These are phyloP conservation scores for Tephrocybe sp. DNA, from an alignment of 768 basidiomycete genomes.

Conservation along the genomic window DNA sequence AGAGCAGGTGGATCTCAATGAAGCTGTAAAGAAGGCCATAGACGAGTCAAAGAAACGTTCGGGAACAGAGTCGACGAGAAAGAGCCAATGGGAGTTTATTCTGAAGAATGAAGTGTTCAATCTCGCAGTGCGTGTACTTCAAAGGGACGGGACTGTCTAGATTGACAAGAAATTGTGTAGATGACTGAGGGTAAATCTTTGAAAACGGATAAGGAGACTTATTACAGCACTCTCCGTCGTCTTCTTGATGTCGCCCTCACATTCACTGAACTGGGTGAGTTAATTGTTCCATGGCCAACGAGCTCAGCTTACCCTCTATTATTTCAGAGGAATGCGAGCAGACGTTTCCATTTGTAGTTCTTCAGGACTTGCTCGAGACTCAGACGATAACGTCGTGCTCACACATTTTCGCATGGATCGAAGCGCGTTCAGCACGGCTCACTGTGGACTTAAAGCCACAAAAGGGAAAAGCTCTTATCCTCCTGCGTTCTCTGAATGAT, in stretches of 20 bases:
- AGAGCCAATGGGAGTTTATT: constrained; percentile 74
- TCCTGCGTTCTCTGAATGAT: constrained; percentile 86
- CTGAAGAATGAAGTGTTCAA: constrained; percentile 70
- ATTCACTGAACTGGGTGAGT: constrained; percentile 75
- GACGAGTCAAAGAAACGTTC: constrained; percentile 38
- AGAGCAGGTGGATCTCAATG: constrained; percentile 45
- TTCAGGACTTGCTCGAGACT: constrained; percentile 82
- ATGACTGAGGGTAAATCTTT: constrained; percentile 67
- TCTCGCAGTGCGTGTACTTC: constrained; percentile 56
- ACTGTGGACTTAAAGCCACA: constrained; percentile 81
- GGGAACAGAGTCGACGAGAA: constrained; percentile 54
- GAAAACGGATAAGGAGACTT: constrained; percentile 45
- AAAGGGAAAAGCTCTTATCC: constrained; percentile 84
- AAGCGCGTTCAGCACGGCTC: constrained; percentile 64
- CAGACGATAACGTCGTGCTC: constrained; percentile 87
- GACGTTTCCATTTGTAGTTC: constrained; percentile 67
- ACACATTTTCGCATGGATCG: constrained; percentile 87
- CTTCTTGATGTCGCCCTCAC: constrained; percentile 73
- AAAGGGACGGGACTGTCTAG: not conserved
- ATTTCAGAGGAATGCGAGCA: constrained; percentile 73
- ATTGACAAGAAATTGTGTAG: constrained; percentile 33
- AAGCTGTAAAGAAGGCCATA: constrained; percentile 48
- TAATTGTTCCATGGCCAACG: not conserved
- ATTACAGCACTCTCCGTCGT: constrained; percentile 61
- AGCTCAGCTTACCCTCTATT: not conserved